phyloP scores from a whole-genome alignment of 331 rosid genomes.

The Arachis monticola region DNA sequence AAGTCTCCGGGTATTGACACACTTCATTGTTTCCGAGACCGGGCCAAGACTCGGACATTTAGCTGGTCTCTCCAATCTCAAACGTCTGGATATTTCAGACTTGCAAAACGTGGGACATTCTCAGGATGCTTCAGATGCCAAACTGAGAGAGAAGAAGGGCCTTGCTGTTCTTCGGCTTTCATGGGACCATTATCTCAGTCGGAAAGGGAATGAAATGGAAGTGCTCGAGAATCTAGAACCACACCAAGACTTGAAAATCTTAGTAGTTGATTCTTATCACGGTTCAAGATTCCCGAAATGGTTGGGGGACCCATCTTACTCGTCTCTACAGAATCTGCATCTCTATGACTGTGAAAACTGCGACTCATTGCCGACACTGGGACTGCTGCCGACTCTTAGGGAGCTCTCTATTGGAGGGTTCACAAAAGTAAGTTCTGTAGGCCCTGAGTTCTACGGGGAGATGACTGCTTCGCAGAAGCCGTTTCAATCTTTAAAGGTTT shows the following conservation, averaged over 20 bases:
- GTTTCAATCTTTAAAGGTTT: constrained; percentile 35
- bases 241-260: constrained; percentile 21
- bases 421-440: constrained; percentile 29
- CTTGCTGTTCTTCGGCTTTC: constrained; percentile 39
- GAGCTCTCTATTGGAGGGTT: constrained; percentile 43
- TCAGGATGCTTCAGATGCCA: constrained; percentile 22
- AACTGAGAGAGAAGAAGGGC: constrained; percentile 24
- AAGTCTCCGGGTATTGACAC: constrained; percentile 30
- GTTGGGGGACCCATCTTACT: constrained; percentile 38
- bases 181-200: constrained; percentile 2
- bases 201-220: constrained; percentile 26
- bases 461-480: constrained; percentile 33
- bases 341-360: constrained; percentile 43
- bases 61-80: constrained; percentile 36
- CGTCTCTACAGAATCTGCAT: constrained; percentile 20
- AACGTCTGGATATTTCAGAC: constrained; percentile 30
- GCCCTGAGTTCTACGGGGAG: constrained; percentile 40
- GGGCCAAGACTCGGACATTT: constrained; percentile 27
- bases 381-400: constrained; percentile 46
- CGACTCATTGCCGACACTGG: constrained; percentile 44
- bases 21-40: constrained; percentile 30
- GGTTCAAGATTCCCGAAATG: constrained; percentile 34
- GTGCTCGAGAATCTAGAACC: constrained; percentile 39
- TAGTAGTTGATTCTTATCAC: constrained; percentile 21
- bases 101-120: constrained; percentile 26